These are phyloP conservation scores for Trichoderma semiorbis DNA, from an alignment of 2,329 filamentous ascomycete species.

Conservation along the genomic window DNA sequence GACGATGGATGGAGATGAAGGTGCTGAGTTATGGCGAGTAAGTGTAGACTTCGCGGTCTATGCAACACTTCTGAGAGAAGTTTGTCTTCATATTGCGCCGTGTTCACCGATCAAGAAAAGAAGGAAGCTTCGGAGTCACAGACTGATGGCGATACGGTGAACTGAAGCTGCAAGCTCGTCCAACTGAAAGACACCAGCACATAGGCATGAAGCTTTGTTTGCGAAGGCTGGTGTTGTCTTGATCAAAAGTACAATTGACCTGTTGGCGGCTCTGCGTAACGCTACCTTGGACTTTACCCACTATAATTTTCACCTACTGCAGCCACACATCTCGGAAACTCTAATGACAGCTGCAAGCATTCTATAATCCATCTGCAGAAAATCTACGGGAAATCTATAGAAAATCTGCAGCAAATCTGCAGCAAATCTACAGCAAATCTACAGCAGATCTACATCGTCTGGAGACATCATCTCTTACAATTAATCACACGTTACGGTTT, in stretches of 20 bases:
- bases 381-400: not conserved
- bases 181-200: not conserved
- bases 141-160: not conserved
- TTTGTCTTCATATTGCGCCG: constrained; percentile 3
- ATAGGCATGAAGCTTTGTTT: not conserved
- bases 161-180: not conserved
- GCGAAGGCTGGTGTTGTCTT: not conserved
- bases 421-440: not conserved
- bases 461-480: not conserved
- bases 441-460: not conserved
- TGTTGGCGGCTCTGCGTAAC: not conserved
- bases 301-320: not conserved
- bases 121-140: too few species aligned
- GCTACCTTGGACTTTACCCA: not conserved
- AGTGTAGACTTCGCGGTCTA: constrained; percentile 1
- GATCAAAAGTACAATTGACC: not conserved
- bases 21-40: not conserved
- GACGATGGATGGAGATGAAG: not conserved
- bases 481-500: not conserved
- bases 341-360: not conserved
- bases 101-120: not conserved
- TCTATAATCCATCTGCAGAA: not conserved
- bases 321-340: not conserved
- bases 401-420: not conserved
- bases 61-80: not conserved